phyloP scores from a whole-genome alignment of 2,329 filamentous ascomycete species.

The Penicillium concentricum region DNA sequence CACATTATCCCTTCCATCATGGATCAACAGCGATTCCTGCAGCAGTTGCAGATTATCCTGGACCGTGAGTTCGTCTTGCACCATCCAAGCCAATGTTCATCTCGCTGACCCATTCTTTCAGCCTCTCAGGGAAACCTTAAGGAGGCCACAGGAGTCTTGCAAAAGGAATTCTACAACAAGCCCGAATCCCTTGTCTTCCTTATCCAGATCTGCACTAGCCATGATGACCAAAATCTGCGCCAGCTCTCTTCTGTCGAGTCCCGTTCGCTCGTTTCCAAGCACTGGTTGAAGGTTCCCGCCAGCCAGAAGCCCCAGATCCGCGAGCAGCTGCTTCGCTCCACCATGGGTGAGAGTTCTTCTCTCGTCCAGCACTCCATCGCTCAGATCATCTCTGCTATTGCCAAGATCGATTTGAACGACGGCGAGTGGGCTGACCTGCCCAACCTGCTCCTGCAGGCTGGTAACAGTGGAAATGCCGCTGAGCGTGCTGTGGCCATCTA shows the following conservation, averaged over 20 bases:
- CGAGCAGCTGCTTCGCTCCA: slow-evolving; percentile 78
- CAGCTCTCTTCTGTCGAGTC: slow-evolving; percentile 92
- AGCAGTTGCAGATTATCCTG: slow-evolving; percentile 83
- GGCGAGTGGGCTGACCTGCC: slow-evolving; percentile 83
- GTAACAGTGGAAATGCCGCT: slow-evolving; percentile 69
- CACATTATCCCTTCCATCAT: slow-evolving; percentile 47
- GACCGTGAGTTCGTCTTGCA: slow-evolving; percentile 63
- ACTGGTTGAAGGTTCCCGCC: slow-evolving; percentile 73
- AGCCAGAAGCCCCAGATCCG: slow-evolving; percentile 79
- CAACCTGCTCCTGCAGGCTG: slow-evolving; percentile 73
- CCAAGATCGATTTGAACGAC: slow-evolving; percentile 80
- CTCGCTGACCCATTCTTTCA: slow-evolving; percentile 40
- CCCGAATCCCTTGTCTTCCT: slow-evolving; percentile 81
- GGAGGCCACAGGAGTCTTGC: slow-evolving; percentile 82
- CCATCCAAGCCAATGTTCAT: neutral
- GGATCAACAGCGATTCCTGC: slow-evolving; percentile 80
- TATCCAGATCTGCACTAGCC: slow-evolving; percentile 81
- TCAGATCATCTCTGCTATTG: slow-evolving; percentile 83
- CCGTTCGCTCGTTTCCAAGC: slow-evolving; percentile 75
- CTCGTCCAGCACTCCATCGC: slow-evolving; percentile 82
- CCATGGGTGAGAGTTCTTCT: slow-evolving; percentile 73
- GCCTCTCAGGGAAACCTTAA: slow-evolving; percentile 89
- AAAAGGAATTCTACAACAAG: slow-evolving; percentile 89
- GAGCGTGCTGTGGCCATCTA: slow-evolving; percentile 91
- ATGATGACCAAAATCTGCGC: slow-evolving; percentile 69